phyloP scores from a whole-genome alignment of 345 rosid species.

The Hypericum androsaemum region DNA sequence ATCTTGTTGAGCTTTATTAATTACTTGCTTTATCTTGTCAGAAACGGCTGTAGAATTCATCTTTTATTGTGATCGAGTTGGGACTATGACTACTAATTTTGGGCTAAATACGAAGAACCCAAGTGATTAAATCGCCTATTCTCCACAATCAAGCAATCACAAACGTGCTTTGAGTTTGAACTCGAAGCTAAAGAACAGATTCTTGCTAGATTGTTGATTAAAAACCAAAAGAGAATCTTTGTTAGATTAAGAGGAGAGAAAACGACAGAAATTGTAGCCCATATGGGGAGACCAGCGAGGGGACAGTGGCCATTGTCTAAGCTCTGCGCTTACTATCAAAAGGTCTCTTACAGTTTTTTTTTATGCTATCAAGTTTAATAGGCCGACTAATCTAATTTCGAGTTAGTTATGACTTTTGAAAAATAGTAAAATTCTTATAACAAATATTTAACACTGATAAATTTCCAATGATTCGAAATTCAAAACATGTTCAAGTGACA shows the following conservation, averaged over 20 bases:
- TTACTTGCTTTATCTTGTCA: no score
- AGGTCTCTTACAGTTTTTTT: neutral
- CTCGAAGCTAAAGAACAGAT: neutral
- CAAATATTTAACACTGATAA: no score
- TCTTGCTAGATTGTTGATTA: neutral
- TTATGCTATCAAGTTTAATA: neutral
- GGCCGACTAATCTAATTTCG: neutral
- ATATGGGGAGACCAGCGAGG: constrained; percentile 37
- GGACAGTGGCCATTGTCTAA: constrained; percentile 17
- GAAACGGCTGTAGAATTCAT: no score
- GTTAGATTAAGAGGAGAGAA: constrained; percentile 13
- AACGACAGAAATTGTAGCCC: constrained; percentile 29
- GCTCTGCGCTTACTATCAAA: neutral
- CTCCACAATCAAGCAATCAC: constrained; percentile 21
- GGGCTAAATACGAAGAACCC: constrained; percentile 23
- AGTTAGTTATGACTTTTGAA: no score
- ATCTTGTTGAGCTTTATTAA: no score
- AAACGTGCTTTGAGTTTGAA: constrained; percentile 15
- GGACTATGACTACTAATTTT: neutral
- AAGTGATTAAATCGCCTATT: constrained; percentile 1
- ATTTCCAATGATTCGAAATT: no score
- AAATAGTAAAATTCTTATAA: no score
- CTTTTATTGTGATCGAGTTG: no score
- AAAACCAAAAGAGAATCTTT: constrained; percentile 3
- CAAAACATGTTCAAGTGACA: no score